Evolutionary conservation across 148 eudicot species (phyloP), one percentile per base, ranked within the genome.

Genomic region (Rhododendron henanense): DNA sequence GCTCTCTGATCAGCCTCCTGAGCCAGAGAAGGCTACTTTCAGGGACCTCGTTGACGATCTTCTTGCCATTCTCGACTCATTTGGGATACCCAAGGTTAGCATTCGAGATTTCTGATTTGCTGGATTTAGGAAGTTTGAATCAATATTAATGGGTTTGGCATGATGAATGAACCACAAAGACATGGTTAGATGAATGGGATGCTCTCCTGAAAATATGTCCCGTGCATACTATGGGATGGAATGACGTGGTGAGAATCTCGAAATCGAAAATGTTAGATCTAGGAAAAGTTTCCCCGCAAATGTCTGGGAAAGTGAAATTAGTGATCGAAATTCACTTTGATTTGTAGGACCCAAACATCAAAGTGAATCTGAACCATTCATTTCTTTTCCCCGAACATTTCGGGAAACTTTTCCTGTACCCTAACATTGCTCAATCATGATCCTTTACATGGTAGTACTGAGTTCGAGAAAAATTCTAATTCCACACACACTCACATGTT

Each of bases 21-120:
- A 85, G 50, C 87, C 83, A 0, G 87, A 85, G 39, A 76, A 85
- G 57, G 65, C 87, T 10, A 75, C 89, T 25, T 88, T 81, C 82
- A 63, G 35, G 39, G 89, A 88, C 83, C 85, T 88, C 31, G 78
- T 85, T 10, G 83, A 82, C 2, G 87, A 88, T 85, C 57, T 78
- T 55, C 76, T 85, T 1, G 87, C 57, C 7, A 71, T 87, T 37
- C 81, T 87, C 47, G 87, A 87, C 74, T 80, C 74, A 2, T 48
- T 71, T n/a, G 76, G 10, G 19, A 69, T 87, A 13, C 53, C 51
- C 53, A 78, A 78, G 53, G 81, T 78, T 44, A 23, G 81, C 79
- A 7, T 15, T 76, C 2, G 18, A 0, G 50, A 39, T 16, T 6
- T 76, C 10, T 16, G 10, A 16, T 77, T 44, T 14, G 5, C 47